These are phyloP conservation scores for Polyporus arcularius DNA, from an alignment of 768 basidiomycete genomes.

Conservation along the genomic window DNA sequence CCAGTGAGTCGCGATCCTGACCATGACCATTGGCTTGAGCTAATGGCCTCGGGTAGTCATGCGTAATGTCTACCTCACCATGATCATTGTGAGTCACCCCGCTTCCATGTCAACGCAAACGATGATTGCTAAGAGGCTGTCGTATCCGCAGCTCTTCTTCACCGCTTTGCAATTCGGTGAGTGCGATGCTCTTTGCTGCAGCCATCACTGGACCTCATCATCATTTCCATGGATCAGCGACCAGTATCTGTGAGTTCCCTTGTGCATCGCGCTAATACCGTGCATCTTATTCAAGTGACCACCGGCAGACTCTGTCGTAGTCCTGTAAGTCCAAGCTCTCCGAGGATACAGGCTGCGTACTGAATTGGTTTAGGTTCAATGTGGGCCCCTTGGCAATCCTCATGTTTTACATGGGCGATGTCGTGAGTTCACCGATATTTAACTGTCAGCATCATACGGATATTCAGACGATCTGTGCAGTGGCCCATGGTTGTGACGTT, in stretches of 20 bases:
- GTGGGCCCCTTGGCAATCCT: no score
- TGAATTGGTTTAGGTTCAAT: no score
- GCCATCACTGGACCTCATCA: neutral
- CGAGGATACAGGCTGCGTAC: no score
- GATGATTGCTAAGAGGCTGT: neutral
- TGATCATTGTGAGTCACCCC: neutral
- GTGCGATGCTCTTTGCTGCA: neutral
- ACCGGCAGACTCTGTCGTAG: neutral
- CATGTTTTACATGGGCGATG: no score
- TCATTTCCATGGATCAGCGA: neutral
- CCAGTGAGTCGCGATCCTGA: neutral
- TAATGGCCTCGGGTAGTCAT: neutral
- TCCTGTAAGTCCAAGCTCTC: neutral
- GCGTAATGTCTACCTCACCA: neutral
- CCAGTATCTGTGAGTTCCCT: slow-evolving; percentile 2
- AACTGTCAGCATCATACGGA: neutral
- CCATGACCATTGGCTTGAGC: neutral
- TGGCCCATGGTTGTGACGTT: slow-evolving; percentile 8
- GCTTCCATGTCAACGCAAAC: neutral
- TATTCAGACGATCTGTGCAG: neutral
- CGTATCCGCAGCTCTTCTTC: neutral
- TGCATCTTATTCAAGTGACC: neutral
- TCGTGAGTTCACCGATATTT: no score
- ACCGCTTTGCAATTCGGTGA: neutral
- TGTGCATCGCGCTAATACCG: no score